Base-by-base conservation (phyloP, 2,329 filamentous ascomycete species). In the Leptographium procerum region DNA sequence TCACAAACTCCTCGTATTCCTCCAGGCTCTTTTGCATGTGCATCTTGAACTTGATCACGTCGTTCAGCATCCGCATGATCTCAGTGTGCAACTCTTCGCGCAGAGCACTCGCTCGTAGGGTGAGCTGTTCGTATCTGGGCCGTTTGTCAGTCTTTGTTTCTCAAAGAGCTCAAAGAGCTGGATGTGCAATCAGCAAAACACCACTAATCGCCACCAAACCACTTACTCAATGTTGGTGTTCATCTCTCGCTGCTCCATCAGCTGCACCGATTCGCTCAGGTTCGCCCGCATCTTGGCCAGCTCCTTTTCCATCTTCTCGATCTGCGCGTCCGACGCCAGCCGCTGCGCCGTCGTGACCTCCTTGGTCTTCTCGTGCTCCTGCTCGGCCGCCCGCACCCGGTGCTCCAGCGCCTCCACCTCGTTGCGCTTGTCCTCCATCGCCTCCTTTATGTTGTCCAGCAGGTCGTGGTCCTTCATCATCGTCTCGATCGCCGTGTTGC, bases 241-340 rank as follows among this genome's bases (percentile, higher is more conserved):
- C 83, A 97, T 96, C 75, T 97, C 91, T 58, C 89, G 81, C 72
- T 96, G 92, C 70, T 96, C 91, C 81, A 96, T 87, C 53, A 95
- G 73, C 72, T 96, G 89, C 57, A 96, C 88, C 36, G 86, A 91
- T 70, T 96, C 92, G 3, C 84, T 86, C 33, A 96, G 76, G 13
- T 86, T 87, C 2, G 87, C 83, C 48, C 91, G 82, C 89, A 97
- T 95, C 70, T 91, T 89, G 52, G 89, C 88, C n/a, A 99, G 77
- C 70, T 99, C 91, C 72, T 96, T 96, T 74, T 99, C 94, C 87
- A 96, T 95, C 77, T 94, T 94, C 73, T 99, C 94, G 66, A 99
- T 96, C 71, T 97, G 92, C 10, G 91, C 85, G 69, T 97, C 94
- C 2, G 86, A 89, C 9, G 86, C 87, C 69, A 92, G 83, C 74